Conservation (phyloP, 164 flowering plant species). For the Saururus chinensis region DNA sequence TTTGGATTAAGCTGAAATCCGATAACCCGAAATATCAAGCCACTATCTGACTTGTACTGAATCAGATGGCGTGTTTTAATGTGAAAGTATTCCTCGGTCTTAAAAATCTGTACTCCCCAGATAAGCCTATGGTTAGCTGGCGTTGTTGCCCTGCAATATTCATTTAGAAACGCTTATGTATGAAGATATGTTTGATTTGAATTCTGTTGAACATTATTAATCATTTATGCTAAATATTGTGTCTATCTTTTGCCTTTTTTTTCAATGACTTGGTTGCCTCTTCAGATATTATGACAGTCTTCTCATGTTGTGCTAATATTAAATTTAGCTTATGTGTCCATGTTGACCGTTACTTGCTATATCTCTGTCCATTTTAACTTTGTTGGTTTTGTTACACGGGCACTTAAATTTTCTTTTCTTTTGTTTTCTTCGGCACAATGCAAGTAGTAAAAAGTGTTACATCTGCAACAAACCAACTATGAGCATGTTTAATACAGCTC, state of each 20-base stretch:
- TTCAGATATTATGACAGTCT: background rate
- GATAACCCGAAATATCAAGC: no score
- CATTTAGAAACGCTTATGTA: background rate
- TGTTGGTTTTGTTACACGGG: background rate
- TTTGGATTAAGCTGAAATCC: background rate
- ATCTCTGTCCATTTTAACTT: background rate
- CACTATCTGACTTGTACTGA: background rate
- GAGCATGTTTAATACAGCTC: conserved; percentile 86
- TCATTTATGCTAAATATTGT: no score
- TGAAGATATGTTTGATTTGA: background rate
- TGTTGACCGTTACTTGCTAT: no score
- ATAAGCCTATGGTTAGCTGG: background rate
- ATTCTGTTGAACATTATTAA: background rate
- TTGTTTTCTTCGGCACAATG: conserved; percentile 56
- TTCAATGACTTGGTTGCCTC: background rate
- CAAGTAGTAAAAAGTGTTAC: conserved; percentile 84
- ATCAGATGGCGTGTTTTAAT: background rate
- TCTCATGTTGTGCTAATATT: background rate
- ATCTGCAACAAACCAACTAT: conserved; percentile 83
- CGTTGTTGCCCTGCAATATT: background rate
- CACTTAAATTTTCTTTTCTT: conserved; percentile 6
- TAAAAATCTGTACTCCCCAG: background rate
- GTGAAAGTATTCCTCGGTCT: no score
- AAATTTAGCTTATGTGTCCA: no score
- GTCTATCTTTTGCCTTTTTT: no score